Percentiles rank a stretch among this genome's conserved stretches.
phyloP scores from a whole-genome alignment of 2,329 filamentous ascomycete species.

The Alternaria sp. region DNA sequence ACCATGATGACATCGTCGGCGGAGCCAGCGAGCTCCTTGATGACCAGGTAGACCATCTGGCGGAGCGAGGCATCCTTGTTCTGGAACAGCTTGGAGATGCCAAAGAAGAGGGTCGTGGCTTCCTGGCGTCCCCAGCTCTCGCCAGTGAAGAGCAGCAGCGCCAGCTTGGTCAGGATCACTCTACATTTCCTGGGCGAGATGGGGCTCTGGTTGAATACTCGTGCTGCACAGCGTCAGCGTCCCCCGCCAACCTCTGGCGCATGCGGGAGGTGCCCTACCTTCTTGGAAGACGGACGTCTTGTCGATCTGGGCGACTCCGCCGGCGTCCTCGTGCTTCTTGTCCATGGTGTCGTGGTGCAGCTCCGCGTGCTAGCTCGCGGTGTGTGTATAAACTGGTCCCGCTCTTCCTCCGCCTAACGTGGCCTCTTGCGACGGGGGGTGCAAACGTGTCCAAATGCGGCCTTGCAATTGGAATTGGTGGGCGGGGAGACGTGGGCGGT shows the following conservation, averaged over 20 bases:
- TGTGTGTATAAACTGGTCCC: slow-evolving; percentile 29
- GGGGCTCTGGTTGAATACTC: slow-evolving; percentile 96
- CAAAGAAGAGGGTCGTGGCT: slow-evolving; percentile 97
- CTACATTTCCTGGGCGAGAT: slow-evolving; percentile 97
- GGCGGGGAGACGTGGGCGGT: background rate
- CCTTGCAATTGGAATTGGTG: slow-evolving; percentile 14
- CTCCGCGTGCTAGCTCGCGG: slow-evolving; percentile 32
- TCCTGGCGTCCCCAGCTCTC: slow-evolving; percentile 97
- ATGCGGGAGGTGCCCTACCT: slow-evolving; percentile 64
- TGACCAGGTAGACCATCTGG: slow-evolving; percentile 97
- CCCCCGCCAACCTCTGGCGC: slow-evolving; percentile 1
- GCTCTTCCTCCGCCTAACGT: slow-evolving; percentile 44
- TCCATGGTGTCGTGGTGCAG: slow-evolving; percentile 50
- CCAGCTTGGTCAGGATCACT: slow-evolving; percentile 90
- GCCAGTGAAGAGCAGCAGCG: slow-evolving; percentile 92
- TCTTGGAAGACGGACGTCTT: slow-evolving; percentile 98
- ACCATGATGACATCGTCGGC: slow-evolving; percentile 99
- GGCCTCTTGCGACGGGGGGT: slow-evolving; percentile 34
- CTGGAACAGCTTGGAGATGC: slow-evolving; percentile 97
- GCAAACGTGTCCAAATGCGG: slow-evolving; percentile 12
- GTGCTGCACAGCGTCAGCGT: slow-evolving; percentile 65
- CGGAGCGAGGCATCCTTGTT: slow-evolving; percentile 98
- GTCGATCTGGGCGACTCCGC: slow-evolving; percentile 95
- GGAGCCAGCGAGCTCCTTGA: slow-evolving; percentile 95
- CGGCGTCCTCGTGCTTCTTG: slow-evolving; percentile 99